These are phyloP conservation scores for Neobulgaria alba DNA, from an alignment of 2,329 filamentous ascomycete species.

Conservation along the genomic window DNA sequence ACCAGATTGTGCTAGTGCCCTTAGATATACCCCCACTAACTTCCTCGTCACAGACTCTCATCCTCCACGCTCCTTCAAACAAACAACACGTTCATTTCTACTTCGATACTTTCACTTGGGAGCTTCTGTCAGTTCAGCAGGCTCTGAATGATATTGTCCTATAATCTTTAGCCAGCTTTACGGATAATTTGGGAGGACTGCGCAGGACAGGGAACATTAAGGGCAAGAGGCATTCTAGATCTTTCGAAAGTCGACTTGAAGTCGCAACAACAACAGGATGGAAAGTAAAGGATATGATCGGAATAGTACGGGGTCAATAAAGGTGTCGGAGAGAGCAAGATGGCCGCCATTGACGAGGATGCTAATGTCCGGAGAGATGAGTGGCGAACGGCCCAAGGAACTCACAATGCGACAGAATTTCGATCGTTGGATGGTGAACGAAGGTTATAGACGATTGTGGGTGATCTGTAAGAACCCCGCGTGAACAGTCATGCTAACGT, in stretches of 20 bases:
- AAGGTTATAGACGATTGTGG: slow-evolving; percentile 72
- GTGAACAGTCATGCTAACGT: slow-evolving; percentile 24
- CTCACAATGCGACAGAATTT: slow-evolving; percentile 64
- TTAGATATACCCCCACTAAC: slow-evolving; percentile 14
- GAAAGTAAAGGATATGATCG: slow-evolving; percentile 20
- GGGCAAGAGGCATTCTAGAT: slow-evolving; percentile 11
- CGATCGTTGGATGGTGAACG: slow-evolving; percentile 84
- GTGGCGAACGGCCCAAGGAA: slow-evolving; percentile 60
- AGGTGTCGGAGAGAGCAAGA: slow-evolving; percentile 62
- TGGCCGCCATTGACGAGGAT: slow-evolving; percentile 77
- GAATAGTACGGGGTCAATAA: slow-evolving; percentile 29
- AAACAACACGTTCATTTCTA: slow-evolving; percentile 17
- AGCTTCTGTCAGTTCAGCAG: slow-evolving; percentile 29
- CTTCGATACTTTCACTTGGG: slow-evolving; percentile 14
- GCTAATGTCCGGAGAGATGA: slow-evolving; percentile 77
- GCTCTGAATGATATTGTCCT: slow-evolving; percentile 28
- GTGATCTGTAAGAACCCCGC: slow-evolving; percentile 29
- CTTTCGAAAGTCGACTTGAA: slow-evolving; percentile 18
- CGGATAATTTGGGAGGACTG: slow-evolving; percentile 13
- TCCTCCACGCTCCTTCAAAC: slow-evolving; percentile 21
- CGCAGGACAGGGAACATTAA: slow-evolving; percentile 6
- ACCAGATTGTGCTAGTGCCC: not conserved
- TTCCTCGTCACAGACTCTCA: slow-evolving; percentile 18
- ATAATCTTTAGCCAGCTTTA: slow-evolving; percentile 18
- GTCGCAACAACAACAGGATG: slow-evolving; percentile 19